A percentile compares a stretch with the other conserved stretches of the same genome.
Evolutionary conservation across 106 monocot species (phyloP).

Genomic region (Phalaenopsis aphrodite): DNA sequence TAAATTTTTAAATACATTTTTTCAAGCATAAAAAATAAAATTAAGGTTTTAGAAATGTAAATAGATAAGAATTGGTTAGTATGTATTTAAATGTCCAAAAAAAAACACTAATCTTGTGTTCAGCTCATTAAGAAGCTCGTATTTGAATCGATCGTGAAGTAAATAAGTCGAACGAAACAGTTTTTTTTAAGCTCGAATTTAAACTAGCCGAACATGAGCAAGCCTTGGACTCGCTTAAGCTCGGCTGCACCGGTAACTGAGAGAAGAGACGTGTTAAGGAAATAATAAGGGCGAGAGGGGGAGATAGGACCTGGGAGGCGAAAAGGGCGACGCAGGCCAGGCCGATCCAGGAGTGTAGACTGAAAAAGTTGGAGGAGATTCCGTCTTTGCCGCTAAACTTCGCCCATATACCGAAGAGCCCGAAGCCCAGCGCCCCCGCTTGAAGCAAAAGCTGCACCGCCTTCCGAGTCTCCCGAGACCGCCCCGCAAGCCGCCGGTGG

Average conservation of each 20-base stretch:
- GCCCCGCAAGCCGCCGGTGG: constrained; percentile 32
- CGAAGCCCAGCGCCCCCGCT: constrained; percentile 47
- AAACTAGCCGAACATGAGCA: too few species aligned
- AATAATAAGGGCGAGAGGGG: too few species aligned
- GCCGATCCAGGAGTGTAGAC: constrained; percentile 77
- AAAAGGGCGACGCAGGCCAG: constrained; percentile 52
- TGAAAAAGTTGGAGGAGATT: constrained; percentile 54
- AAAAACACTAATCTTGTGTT: too few species aligned
- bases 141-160: too few species aligned
- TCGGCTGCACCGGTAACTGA: not conserved
- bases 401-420: constrained; percentile 55
- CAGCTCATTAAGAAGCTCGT: too few species aligned
- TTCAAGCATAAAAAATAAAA: too few species aligned
- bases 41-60: too few species aligned
- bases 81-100: too few species aligned
- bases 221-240: not conserved
- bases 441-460: constrained; percentile 44
- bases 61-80: too few species aligned
- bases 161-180: too few species aligned
- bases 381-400: constrained; percentile 47
- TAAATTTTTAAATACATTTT: too few species aligned
- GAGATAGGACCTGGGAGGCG: constrained; percentile 39
- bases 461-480: constrained; percentile 39
- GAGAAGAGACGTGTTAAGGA: not conserved
- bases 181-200: too few species aligned